Base-by-base conservation (phyloP, 768 basidiomycete species). In the Rhodotorula babjevae region DNA sequence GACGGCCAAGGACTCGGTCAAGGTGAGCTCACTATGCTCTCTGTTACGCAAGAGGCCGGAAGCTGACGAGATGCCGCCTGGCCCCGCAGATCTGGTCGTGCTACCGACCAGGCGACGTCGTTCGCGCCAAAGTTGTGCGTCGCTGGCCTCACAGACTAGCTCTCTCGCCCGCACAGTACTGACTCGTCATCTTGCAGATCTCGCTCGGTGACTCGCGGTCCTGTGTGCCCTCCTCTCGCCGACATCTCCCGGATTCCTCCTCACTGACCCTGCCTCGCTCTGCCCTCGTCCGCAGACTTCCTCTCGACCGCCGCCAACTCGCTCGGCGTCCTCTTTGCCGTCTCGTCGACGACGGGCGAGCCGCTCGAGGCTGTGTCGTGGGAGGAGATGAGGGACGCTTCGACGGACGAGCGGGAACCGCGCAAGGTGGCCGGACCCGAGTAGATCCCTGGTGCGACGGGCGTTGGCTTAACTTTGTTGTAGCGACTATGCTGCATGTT, bases 151-250 rank as follows among this genome's bases (percentile, higher is more conserved):
- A 62, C 33, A 44, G 9, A 0, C 52, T 14, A 15, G 8, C 11
- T 42, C 19, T 42, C 14, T 27, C 21, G 64, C 67, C 25, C 44
- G 21, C 16, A 36, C 31, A 2, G 10, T 42, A 27, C 61, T 47
- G 44, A 67, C 52, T 58, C 60, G 29, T 40, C 25, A 16, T 60
- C 5, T 5, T 33, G 12, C 70, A 94, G 93, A 91, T 94, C 61
- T 94, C 93, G 27, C 84, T 96, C 36, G 93, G 93, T 18, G 93
- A 95, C 81, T 88, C 92, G 36, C 87, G 91, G 57, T 92, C 89
- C 77, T 95, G 75, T 76, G 21, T 27, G 75, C 50, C 23, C 23
- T 21, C 7, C 27, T 52, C 25, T 18, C 57, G 27, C 27, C 29
- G 16, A 14, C 44, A 2, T 7, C 27, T 23, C 31, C 50, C 4